Evolutionary conservation across 1,284 basidiomycete species (phyloP).

Genomic region (Ganoderma meredithae): DNA sequence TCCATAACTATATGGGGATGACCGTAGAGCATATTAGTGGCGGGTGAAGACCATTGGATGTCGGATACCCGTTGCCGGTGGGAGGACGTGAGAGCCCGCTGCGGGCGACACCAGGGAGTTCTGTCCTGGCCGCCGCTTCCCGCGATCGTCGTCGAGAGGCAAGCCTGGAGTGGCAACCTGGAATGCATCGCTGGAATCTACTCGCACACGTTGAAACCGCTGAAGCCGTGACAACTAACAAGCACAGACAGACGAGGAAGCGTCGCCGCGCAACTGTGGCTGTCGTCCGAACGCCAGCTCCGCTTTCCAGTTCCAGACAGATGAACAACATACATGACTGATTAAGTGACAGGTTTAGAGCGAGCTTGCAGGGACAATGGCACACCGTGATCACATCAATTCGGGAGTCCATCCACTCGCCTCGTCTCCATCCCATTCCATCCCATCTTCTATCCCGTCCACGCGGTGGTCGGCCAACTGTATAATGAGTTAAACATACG

Average conservation of each 20-base stretch:
- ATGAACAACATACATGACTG: constrained; percentile 5
- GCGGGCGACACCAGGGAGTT: neutral
- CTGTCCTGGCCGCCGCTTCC: neutral
- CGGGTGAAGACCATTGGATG: neutral
- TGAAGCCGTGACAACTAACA: neutral
- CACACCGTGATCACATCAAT: neutral
- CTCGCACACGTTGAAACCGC: neutral
- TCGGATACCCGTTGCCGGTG: neutral
- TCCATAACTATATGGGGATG: neutral
- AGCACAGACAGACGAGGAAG: neutral
- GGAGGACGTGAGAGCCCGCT: neutral
- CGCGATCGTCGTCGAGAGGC: neutral
- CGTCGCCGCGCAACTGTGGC: neutral
- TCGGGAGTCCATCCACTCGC: constrained; percentile 1
- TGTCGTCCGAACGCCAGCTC: constrained; percentile 10
- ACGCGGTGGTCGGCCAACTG: neutral
- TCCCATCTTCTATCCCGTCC: neutral
- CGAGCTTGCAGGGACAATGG: constrained; percentile 3
- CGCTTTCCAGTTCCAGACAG: neutral
- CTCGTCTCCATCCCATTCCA: neutral
- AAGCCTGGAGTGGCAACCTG: neutral
- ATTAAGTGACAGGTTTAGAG: constrained; percentile 7
- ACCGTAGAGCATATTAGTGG: neutral
- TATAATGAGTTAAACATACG: no score
- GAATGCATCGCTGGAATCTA: neutral